Percentiles rank a stretch among this genome's conserved stretches.
Conservation (phyloP, 257 asterid genomes). For the Gentiana straminea region DNA sequence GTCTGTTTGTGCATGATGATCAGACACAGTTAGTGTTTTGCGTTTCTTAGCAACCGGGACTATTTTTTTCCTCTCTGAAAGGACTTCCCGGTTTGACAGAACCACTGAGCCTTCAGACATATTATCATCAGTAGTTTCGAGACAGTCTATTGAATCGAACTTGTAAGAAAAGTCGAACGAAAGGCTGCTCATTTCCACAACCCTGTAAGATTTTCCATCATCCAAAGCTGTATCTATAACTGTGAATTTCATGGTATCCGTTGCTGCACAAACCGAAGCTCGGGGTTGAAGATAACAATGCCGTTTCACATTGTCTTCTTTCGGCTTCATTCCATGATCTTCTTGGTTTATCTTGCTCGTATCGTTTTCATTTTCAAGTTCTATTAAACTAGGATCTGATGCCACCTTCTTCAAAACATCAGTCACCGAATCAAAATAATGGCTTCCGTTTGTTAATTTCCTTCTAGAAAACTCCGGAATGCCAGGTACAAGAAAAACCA, state of each 20-base stretch:
- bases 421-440: conserved; percentile 60
- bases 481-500: conserved; percentile 67
- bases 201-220: conserved; percentile 22
- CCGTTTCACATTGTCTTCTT: conserved; percentile 28
- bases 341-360: conserved; percentile 18
- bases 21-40: conserved; percentile 19
- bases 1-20: conserved; percentile 18
- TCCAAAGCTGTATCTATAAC: conserved; percentile 52
- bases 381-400: conserved; percentile 46
- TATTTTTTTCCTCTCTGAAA: conserved; percentile 13
- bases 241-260: conserved; percentile 31
- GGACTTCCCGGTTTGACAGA: conserved; percentile 17
- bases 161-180: conserved; percentile 20
- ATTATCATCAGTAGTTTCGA: conserved; percentile 13
- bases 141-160: conserved; percentile 6
- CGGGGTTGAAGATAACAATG: conserved; percentile 58
- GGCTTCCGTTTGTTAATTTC: conserved; percentile 45
- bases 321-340: conserved; percentile 17
- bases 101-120: conserved; percentile 17
- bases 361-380: conserved; percentile 30
- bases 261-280: conserved; percentile 22
- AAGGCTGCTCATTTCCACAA: conserved; percentile 41
- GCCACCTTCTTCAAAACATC: conserved; percentile 63
- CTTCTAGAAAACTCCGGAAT: conserved; percentile 50
- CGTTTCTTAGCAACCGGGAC: conserved; percentile 29